Base-by-base conservation (phyloP, 768 basidiomycete genomes). In the Leccinum sublutescens region DNA sequence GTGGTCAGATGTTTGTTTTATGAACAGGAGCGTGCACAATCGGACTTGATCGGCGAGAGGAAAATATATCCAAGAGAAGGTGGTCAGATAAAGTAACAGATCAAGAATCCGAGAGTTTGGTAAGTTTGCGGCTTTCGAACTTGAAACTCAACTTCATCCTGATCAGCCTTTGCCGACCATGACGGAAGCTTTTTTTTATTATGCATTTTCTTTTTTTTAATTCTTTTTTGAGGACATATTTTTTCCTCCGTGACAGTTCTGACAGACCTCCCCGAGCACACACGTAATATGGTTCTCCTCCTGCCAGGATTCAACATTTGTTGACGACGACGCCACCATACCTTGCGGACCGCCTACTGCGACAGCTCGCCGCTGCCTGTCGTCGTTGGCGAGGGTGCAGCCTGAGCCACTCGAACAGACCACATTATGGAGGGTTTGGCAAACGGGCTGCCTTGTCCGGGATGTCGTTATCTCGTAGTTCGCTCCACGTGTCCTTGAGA, bases 31-130 rank as follows among this genome's bases (percentile, higher is more conserved):
- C 40, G 48, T 63, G 60, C 58, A 34, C 63, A 64, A 74, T 74
- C 68, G 72, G 71, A 73, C 56, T 69, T 70, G 71, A 73, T 71
- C 64, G 70, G 70, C 71, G 72, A 64, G 58, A 60, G 68, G 68
- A 65, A 74, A 67, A 74, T 58, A 61, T 64, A 58, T 57, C 61
- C 68, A 60, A 70, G 33, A 36, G 21, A 65, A 47, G 51, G 43
- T 49, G 57, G 43, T 47, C 57, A 68, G 64, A 71, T 70, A 68
- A 73, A 74, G 67, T 73, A 62, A 68, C 52, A 59, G 72, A 72
- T 74, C 63, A 68, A 52, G 50, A 31, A 53, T 14, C 71, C 66
- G 52, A 63, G 15, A 1, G 4, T 12, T 0, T 51, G 71, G 72
- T 64, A 74, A 45, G 71, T 72, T 72, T 69, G 64, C 60, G 64